Evolutionary conservation across 768 basidiomycete species (phyloP).

Genomic region (Calocybe cyanea): DNA sequence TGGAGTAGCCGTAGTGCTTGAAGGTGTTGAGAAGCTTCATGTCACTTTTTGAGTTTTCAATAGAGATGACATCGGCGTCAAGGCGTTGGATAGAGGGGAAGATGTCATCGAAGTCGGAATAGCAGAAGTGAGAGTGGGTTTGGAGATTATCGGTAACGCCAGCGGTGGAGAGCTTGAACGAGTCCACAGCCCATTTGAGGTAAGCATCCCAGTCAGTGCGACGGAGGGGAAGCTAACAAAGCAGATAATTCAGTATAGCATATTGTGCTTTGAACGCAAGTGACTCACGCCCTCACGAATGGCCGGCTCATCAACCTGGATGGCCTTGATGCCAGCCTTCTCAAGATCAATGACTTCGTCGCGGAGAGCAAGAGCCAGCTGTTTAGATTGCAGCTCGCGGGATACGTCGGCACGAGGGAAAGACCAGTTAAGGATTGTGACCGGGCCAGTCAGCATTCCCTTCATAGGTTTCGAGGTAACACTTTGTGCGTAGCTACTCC

Average conservation of each 20-base stretch:
- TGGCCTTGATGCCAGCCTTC: constrained; percentile 93
- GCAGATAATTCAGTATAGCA: constrained; percentile 9
- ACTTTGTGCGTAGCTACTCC: constrained; percentile 96
- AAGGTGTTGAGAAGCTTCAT: constrained; percentile 96
- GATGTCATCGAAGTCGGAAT: constrained; percentile 98
- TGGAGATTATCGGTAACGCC: constrained; percentile 93
- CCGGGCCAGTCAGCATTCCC: constrained; percentile 98
- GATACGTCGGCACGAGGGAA: constrained; percentile 99
- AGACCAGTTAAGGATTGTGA: constrained; percentile 99
- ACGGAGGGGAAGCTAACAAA: constrained; percentile 80
- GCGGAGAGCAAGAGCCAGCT: constrained; percentile 95
- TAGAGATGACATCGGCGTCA: constrained; percentile 98
- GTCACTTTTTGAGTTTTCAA: constrained; percentile 98
- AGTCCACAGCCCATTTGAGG: constrained; percentile 97
- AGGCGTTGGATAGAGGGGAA: constrained; percentile 96
- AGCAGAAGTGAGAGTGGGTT: constrained; percentile 99
- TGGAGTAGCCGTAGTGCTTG: constrained; percentile 92
- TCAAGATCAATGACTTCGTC: constrained; percentile 98
- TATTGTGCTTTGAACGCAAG: background rate
- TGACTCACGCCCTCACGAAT: constrained; percentile 92
- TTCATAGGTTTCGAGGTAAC: constrained; percentile 94
- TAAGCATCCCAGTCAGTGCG: constrained; percentile 95
- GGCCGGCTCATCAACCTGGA: constrained; percentile 99
- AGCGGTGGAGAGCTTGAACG: constrained; percentile 96
- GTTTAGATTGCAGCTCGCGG: constrained; percentile 96